These are phyloP conservation scores for Kalmusia sp. DNA, from an alignment of 2,329 filamentous ascomycete species.

Conservation along the genomic window DNA sequence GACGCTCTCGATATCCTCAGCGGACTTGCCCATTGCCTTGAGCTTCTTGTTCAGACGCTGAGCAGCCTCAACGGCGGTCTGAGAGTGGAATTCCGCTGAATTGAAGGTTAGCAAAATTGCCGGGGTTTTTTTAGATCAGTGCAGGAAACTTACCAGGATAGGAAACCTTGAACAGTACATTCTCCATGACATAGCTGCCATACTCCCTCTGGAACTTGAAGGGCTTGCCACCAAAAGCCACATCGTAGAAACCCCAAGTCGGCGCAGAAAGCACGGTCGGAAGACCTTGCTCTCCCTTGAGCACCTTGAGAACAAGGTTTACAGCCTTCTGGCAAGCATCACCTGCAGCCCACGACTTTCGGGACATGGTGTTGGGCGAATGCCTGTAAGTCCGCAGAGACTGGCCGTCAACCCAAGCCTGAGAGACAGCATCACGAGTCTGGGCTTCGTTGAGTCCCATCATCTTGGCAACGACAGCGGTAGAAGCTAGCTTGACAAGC, in stretches of 20 bases:
- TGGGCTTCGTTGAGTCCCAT: constrained; percentile 87
- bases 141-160: constrained; percentile 76
- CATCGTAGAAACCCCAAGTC: constrained; percentile 98
- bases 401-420: constrained; percentile 98
- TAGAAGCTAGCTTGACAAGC: constrained; percentile 94
- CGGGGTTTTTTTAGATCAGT: not conserved
- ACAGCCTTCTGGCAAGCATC: constrained; percentile 97
- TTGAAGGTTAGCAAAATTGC: constrained; percentile 28
- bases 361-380: constrained; percentile 98
- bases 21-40: constrained; percentile 83
- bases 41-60: constrained; percentile 87
- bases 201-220: constrained; percentile 97
- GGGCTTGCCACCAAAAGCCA: constrained; percentile 88
- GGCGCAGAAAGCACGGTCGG: constrained; percentile 92
- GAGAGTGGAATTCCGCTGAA: constrained; percentile 92
- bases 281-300: constrained; percentile 88
- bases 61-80: constrained; percentile 95
- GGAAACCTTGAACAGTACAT: constrained; percentile 99
- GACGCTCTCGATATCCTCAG: constrained; percentile 87
- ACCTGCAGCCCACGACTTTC: constrained; percentile 98
- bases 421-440: constrained; percentile 93
- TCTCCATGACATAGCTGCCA: constrained; percentile 99
- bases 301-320: constrained; percentile 87
- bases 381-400: constrained; percentile 96
- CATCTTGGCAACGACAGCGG: constrained; percentile 94